These are phyloP conservation scores for Kodamaea anthophila DNA, from an alignment of 1,139 yeast genomes.

Conservation along the genomic window DNA sequence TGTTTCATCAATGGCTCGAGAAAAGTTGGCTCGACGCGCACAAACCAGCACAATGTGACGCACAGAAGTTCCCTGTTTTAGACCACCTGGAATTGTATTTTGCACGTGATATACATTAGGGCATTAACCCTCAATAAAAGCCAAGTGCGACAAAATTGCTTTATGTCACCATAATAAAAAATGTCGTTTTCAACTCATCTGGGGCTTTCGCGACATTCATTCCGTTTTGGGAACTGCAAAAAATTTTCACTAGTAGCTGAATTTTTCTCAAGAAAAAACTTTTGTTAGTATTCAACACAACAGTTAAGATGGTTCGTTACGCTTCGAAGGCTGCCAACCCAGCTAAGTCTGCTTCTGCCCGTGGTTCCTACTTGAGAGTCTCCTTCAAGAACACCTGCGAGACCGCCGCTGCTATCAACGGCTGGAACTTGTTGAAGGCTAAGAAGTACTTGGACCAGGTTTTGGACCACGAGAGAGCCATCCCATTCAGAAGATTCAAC, in stretches of 20 bases:
- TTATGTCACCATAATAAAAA: too few relatives aligned
- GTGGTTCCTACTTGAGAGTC: slow-evolving; percentile 99
- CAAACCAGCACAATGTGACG: too few relatives aligned
- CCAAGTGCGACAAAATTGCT: too few relatives aligned
- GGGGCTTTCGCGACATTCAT: slow-evolving; percentile 1
- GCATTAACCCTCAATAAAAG: slow-evolving; percentile 2
- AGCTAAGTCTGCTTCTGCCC: slow-evolving; percentile 98
- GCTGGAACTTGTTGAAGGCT: slow-evolving; percentile 97
- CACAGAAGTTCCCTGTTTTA: too few relatives aligned
- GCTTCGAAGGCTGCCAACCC: slow-evolving; percentile 99
- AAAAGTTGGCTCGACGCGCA: too few relatives aligned
- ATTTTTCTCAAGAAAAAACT: slow-evolving; percentile 5
- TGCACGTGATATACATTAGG: slow-evolving; percentile 3
- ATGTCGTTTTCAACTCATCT: slow-evolving; percentile 3
- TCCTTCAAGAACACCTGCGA: slow-evolving; percentile 99
- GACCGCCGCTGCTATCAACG: slow-evolving; percentile 96
- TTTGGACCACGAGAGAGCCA: slow-evolving; percentile 97
- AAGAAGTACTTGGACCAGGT: slow-evolving; percentile 95
- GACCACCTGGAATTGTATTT: too few relatives aligned
- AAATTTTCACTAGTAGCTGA: slow-evolving; percentile 6
- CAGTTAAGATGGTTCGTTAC: slow-evolving; percentile 61
- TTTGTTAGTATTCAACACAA: slow-evolving; percentile 6
- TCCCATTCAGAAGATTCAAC: slow-evolving; percentile 98
- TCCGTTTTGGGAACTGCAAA: slow-evolving; percentile 3
- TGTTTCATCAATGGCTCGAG: too few relatives aligned